Base-by-base conservation (phyloP, 2,329 filamentous ascomycete genomes). In the Verticillium longisporum region DNA sequence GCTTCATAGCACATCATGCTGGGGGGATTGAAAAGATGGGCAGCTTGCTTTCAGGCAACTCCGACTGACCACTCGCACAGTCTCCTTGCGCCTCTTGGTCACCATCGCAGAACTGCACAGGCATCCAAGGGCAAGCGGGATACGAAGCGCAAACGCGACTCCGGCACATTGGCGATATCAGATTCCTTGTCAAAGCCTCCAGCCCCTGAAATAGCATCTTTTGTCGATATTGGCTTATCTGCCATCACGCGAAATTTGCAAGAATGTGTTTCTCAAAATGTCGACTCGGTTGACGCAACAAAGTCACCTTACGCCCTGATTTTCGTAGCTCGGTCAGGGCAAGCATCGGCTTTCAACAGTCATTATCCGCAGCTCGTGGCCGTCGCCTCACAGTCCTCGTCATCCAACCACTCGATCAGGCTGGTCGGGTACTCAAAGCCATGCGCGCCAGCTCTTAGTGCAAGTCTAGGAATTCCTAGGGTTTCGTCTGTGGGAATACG, bases 211-310 rank as follows among this genome's bases (percentile, higher is more conserved):
- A 74, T 91, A 9, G 72, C 75, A n/a, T 74, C 74, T 3, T 80
- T 81, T 63, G 70, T 92, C 45, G 83, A 90, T 57, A 75, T 90
- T 56, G 89, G 90, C 2, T 75, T 91, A 55, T 83, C 86, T 66
- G 80, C 76, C 61, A 85, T 91, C 61, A 87, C 84, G 5, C 81
- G 84, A 21, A 78, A 77, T 57, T 78, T 92, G 2, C 80, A 87
- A 63, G 69, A 72, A 21, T 67, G 74, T 32, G 73, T 78, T 14
- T 55, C 53, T 31, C 34, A n/a, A 58, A 9, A 36, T 34, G 33
- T 64, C 65, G n/a, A 59, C 33, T 58, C 45, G 37, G 18, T 9
- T 31, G 57, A 11, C 4, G 9, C 36, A 14, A n/a, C 38, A 5
- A 36, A 56, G 1, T 62, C 64, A 18, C 64, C 68, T 1, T 86